Base-by-base conservation (phyloP, 1,139 yeast species). In the Yamadazyma mexicana region DNA sequence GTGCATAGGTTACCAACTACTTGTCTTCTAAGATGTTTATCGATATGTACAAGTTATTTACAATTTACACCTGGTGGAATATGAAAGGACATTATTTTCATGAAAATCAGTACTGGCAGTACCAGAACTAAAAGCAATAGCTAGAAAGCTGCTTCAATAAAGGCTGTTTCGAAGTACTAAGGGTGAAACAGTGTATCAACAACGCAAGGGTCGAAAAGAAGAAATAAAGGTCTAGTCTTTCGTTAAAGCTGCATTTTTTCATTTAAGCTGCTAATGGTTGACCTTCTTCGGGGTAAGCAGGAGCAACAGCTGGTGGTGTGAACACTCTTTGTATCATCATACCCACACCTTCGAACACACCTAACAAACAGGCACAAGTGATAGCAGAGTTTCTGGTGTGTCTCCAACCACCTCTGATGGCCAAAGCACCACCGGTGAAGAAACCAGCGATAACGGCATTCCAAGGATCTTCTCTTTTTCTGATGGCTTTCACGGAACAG, bases 381-480 rank as follows among this genome's bases (percentile, higher is more conserved):
- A 94, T 89, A 53, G 98, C 98, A 44, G 95, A 86, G 66, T 91
- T 92, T 69, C 98, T 78, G 40, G 96, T 87, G 63, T 91, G 97
- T 71, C 81, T 87, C 92, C 96, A 88, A 39, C 98, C 99, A 55
- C 98, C 98, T 80, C 99, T 87, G 53, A 94, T 81, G 46, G 98
- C 98, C 53, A 92, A 75, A 12, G 97, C 83, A 55, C 98, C 99
- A 75, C 99, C 99, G 37, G 96, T 91, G 74, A 88, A 88, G 64
- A 94, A 91, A 41, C 99, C 98, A 26, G 98, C 98, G 61, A 92
- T 85, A 56, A 92, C 92, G 45, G 98, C 97, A 63, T 92, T 92
- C 87, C 95, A 87, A 8, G 98, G 96, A 63, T 92, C 99, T 67
- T 92, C 99, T 71, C 97, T 87, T 66, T 87, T 86, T 72, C 99